phyloP scores from a whole-genome alignment of 148 eudicot species.

The Drosera capensis region DNA sequence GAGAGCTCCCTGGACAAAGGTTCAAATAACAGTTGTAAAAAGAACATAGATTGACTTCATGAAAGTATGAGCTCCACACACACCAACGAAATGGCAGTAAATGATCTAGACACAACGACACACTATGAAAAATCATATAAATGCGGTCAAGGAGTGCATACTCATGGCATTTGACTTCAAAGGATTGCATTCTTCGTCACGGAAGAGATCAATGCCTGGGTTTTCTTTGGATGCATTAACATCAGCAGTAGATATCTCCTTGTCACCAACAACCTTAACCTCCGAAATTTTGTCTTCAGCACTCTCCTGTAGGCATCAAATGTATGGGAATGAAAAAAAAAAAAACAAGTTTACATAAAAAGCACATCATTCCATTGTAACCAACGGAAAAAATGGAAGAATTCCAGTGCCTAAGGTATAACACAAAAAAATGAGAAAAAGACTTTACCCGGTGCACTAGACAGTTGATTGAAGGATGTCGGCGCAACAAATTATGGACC shows the following conservation, averaged over 20 bases:
- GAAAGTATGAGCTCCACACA: too few species aligned
- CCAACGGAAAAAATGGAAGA: background rate
- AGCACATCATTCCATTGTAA: background rate
- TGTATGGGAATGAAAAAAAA: too few species aligned
- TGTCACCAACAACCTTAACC: constrained; percentile 12
- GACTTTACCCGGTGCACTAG: constrained; percentile 63
- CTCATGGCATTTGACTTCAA: constrained; percentile 59
- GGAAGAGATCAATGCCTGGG: constrained; percentile 65
- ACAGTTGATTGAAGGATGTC: constrained; percentile 85
- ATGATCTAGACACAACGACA: background rate
- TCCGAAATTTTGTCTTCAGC: constrained; percentile 15
- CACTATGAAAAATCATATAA: background rate
- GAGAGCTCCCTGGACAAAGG: constrained; percentile 60
- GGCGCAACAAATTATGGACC: constrained; percentile 67
- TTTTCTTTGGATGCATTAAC: constrained; percentile 12
- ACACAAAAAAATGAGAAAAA: background rate
- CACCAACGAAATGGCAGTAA: background rate
- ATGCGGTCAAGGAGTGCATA: constrained; percentile 22
- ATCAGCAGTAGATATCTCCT: constrained; percentile 10
- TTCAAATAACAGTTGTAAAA: background rate
- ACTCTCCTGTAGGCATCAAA: constrained; percentile 45
- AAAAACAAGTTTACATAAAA: too few species aligned
- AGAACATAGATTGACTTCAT: too few species aligned
- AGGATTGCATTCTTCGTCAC: constrained; percentile 55
- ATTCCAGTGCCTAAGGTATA: background rate